Conservation (phyloP, 1,284 basidiomycete species). For the Cerioporus squamosus region DNA sequence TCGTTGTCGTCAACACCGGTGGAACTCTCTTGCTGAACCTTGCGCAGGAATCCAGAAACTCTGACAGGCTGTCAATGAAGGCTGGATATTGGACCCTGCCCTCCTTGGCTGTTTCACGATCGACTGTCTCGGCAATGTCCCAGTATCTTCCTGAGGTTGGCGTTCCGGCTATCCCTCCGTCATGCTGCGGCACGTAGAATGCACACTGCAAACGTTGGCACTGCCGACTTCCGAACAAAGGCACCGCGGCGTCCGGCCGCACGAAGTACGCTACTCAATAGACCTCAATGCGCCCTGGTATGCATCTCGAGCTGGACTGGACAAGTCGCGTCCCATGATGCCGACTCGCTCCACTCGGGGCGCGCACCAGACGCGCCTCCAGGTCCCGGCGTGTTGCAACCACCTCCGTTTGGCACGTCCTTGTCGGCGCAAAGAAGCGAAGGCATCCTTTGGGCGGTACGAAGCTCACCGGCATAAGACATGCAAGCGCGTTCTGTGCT, state of each 20-base stretch:
- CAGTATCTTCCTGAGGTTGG: too few species aligned
- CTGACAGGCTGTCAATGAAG: too few species aligned
- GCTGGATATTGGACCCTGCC: too few species aligned
- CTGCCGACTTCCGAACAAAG: too few species aligned
- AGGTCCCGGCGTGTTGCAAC: slow-evolving; percentile 6
- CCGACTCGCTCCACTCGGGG: slow-evolving; percentile 10
- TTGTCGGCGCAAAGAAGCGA: not conserved
- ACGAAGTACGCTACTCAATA: too few species aligned
- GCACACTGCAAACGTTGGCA: too few species aligned
- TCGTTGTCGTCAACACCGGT: not conserved
- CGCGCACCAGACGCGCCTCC: slow-evolving; percentile 6
- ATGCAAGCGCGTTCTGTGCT: slow-evolving; percentile 1
- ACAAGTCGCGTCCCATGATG: slow-evolving; percentile 14
- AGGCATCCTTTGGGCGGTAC: slow-evolving; percentile 1
- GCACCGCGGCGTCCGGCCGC: too few species aligned
- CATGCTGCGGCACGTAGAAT: too few species aligned
- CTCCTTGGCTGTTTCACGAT: too few species aligned
- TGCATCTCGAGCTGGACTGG: slow-evolving; percentile 3
- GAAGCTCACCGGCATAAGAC: not conserved
- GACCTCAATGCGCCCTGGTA: not conserved
- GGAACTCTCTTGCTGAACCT: not conserved
- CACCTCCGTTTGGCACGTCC: not conserved
- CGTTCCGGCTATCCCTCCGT: too few species aligned
- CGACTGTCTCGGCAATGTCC: too few species aligned
- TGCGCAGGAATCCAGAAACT: too few species aligned